Base-by-base conservation (phyloP, 2,329 filamentous ascomycete species). In the Huntiella moniliformis region DNA sequence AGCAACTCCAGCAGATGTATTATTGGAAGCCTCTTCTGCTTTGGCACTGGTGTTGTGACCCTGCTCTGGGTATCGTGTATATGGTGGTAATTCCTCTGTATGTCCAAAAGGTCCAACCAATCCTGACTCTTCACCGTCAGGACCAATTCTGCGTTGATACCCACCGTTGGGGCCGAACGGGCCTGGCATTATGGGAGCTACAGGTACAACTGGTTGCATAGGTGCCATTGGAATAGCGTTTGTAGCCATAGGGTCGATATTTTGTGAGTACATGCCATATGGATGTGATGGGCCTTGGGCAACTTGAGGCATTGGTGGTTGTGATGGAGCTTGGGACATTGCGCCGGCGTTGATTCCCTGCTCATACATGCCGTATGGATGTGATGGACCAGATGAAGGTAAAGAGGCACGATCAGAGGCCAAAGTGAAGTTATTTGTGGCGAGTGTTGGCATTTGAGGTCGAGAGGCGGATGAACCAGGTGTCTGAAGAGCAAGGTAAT, bases 31-130 rank as follows among this genome's bases (percentile, higher is more conserved):
- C 16, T 37, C 34, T 12, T 18, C 35, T 13, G 43, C 43, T 54
- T 17, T 55, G 53, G n/a, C 56, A 52, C 15, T 59, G 57, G 13
- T 59, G 53, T 42, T 63, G 60, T 62, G 78, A 0, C 66, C 66
- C 47, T 84, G 80, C 44, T 92, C 82, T 2, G 87, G 84, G 60
- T 92, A 95, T 58, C 85, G 72, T 11, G 84, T 83, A 57, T 96
- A 96, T 1, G 88, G 88, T 10, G 88, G 88, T 13, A 95, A 65
- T 59, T 93, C 84, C 60, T 96, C 88, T 1, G 82, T 79, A 57
- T 95, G 86, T 1, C 87, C 87, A 55, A 93, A 77, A 0, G 82
- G 82, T 1, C 86, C 86, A 44, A 95, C 79, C 45, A 95, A 74
- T 57, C 87, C 86, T 40, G 80, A 84, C n/a, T 94, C 87, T 61